These are phyloP conservation scores for Pleurotus djamor DNA, from an alignment of 768 basidiomycete genomes.

Conservation along the genomic window DNA sequence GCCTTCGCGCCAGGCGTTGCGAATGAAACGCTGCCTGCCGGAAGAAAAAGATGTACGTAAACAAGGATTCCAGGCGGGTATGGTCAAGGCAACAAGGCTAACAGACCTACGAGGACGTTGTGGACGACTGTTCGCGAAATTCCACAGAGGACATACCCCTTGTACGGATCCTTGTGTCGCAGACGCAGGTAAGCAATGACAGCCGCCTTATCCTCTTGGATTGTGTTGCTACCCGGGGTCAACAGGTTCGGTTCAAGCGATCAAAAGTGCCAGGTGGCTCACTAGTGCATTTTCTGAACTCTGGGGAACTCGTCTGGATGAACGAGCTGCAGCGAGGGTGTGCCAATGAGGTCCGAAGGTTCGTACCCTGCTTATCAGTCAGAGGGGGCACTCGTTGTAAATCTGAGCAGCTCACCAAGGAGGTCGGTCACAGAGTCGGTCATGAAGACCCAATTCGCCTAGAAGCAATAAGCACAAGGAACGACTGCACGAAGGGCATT, in stretches of 20 bases:
- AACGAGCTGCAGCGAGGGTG: slow-evolving; percentile 70
- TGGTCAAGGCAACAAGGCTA: slow-evolving; percentile 4
- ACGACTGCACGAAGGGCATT: neutral
- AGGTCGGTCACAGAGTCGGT: slow-evolving; percentile 67
- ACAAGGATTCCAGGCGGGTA: slow-evolving; percentile 11
- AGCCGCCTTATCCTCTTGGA: slow-evolving; percentile 76
- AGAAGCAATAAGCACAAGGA: slow-evolving; percentile 7
- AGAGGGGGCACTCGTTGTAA: neutral
- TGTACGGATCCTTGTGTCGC: slow-evolving; percentile 76
- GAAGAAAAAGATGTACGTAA: slow-evolving; percentile 62
- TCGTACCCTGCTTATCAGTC: slow-evolving; percentile 61
- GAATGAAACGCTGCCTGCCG: slow-evolving; percentile 79
- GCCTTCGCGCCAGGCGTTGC: slow-evolving; percentile 74
- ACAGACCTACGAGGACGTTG: neutral
- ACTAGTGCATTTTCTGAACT: slow-evolving; percentile 74
- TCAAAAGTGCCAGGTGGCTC: slow-evolving; percentile 9
- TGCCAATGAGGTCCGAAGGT: slow-evolving; percentile 67
- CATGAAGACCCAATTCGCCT: slow-evolving; percentile 70
- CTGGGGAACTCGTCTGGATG: slow-evolving; percentile 77
- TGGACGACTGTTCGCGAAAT: slow-evolving; percentile 33
- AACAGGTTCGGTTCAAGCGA: neutral
- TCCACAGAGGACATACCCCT: slow-evolving; percentile 72
- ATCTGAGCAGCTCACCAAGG: slow-evolving; percentile 39
- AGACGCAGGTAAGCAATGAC: slow-evolving; percentile 76
- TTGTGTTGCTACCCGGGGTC: slow-evolving; percentile 56